phyloP scores from a whole-genome alignment of 768 basidiomycete genomes.

The Rhodosporidiobolus sp. region DNA sequence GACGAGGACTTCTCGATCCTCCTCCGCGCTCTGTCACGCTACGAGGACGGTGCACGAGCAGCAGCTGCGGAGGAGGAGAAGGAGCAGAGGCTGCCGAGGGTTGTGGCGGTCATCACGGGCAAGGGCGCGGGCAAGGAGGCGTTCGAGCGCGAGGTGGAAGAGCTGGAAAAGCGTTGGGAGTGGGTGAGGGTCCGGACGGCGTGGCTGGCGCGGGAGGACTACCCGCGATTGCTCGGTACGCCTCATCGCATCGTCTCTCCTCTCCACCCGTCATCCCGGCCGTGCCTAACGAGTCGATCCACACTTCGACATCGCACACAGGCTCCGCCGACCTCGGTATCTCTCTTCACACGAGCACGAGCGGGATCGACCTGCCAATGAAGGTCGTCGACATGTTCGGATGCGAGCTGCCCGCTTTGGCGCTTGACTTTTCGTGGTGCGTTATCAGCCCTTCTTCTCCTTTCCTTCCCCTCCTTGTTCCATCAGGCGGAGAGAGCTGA shows the following conservation, averaged over 20 bases:
- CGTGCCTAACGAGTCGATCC: neutral
- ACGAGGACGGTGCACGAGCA: constrained; percentile 60
- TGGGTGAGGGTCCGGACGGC: constrained; percentile 74
- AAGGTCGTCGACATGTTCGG: constrained; percentile 99
- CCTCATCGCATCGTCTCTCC: neutral
- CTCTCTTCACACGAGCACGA: constrained; percentile 84
- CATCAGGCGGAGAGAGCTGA: neutral
- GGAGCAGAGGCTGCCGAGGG: constrained; percentile 58
- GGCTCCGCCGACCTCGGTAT: constrained; percentile 90
- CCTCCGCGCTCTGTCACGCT: constrained; percentile 66
- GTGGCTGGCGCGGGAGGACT: constrained; percentile 88
- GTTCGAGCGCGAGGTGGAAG: constrained; percentile 70
- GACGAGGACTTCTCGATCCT: constrained; percentile 92
- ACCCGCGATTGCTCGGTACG: constrained; percentile 77
- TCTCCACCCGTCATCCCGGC: neutral
- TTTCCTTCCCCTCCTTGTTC: no score
- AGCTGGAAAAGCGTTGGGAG: constrained; percentile 64
- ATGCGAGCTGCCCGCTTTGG: constrained; percentile 88
- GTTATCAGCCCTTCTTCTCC: constrained; percentile 42
- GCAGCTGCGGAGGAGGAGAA: constrained; percentile 20
- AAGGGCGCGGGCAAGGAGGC: constrained; percentile 72
- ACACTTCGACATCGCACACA: constrained; percentile 44
- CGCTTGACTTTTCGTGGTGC: constrained; percentile 81
- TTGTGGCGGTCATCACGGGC: constrained; percentile 83
- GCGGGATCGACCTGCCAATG: constrained; percentile 91